Percentiles rank a stretch among this genome's conserved stretches.
These are phyloP conservation scores for Epichloe scottii DNA, from an alignment of 2,329 filamentous ascomycete genomes.

Conservation along the genomic window DNA sequence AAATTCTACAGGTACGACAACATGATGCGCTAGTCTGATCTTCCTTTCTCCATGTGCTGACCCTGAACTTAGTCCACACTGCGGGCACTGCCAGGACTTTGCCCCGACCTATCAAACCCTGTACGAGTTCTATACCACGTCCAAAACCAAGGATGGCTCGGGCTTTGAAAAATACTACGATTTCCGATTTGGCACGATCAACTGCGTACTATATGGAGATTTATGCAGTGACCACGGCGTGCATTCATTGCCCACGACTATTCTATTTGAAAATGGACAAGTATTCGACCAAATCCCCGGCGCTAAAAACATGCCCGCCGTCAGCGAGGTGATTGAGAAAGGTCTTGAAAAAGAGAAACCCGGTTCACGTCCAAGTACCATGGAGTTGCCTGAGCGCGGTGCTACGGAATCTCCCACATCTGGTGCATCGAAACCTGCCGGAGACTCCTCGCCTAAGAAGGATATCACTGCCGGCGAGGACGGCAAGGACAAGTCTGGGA, in stretches of 20 bases:
- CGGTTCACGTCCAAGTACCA: slow-evolving; percentile 57
- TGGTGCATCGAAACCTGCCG: slow-evolving; percentile 14
- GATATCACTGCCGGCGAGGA: slow-evolving; percentile 10
- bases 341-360: slow-evolving; percentile 67
- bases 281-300: slow-evolving; percentile 51
- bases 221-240: slow-evolving; percentile 60
- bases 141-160: slow-evolving; percentile 51
- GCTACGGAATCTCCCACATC: slow-evolving; percentile 34
- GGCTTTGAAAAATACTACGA: slow-evolving; percentile 73
- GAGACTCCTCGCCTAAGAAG: slow-evolving; percentile 18
- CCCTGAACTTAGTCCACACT: slow-evolving; percentile 37
- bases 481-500: slow-evolving; percentile 16
- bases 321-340: slow-evolving; percentile 64
- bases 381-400: slow-evolving; percentile 60
- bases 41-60: slow-evolving; percentile 11
- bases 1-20: slow-evolving; percentile 54
- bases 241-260: slow-evolving; percentile 60
- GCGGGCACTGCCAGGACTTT: slow-evolving; percentile 63
- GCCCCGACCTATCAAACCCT: slow-evolving; percentile 82
- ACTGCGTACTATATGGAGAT: slow-evolving; percentile 76
- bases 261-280: slow-evolving; percentile 69
- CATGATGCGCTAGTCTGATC: neutral
- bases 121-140: slow-evolving; percentile 92
- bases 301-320: slow-evolving; percentile 48
- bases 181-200: slow-evolving; percentile 74